These are phyloP conservation scores for Fusarium metavorans DNA, from an alignment of 2,329 filamentous ascomycete species.

Conservation along the genomic window DNA sequence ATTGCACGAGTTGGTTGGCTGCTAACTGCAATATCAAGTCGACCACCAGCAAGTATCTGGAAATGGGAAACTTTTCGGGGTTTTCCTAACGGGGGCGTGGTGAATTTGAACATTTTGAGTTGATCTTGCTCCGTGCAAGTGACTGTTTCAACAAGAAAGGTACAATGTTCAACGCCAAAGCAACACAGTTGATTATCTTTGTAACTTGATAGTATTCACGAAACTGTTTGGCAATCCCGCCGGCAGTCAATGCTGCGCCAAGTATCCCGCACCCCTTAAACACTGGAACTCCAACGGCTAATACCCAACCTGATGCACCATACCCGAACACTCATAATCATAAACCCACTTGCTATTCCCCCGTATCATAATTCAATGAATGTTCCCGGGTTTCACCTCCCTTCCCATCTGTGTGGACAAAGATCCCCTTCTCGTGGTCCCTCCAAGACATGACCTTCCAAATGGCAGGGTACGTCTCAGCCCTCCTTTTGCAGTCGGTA, in stretches of 20 bases:
- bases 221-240: background rate
- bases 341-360: too few species aligned
- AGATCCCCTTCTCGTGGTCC: background rate
- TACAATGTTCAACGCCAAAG: background rate
- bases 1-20: background rate
- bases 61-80: background rate
- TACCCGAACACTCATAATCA: background rate
- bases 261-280: background rate
- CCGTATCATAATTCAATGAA: background rate
- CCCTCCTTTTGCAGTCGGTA: background rate
- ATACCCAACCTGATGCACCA: background rate
- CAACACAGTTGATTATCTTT: background rate
- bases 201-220: background rate
- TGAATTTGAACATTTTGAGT: background rate
- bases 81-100: background rate
- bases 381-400: background rate
- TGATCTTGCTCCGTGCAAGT: background rate
- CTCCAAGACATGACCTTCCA: slow-evolving; percentile 8
- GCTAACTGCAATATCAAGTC: background rate
- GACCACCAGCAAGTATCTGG: background rate
- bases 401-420: background rate
- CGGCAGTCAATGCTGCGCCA: background rate
- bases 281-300: background rate
- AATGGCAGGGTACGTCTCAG: background rate
- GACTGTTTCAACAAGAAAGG: background rate